Percentiles rank a stretch among this genome's conserved stretches.
Evolutionary conservation across 352 stramenopile genomes (phyloP).

Genomic region (Peronospora belbahrii): DNA sequence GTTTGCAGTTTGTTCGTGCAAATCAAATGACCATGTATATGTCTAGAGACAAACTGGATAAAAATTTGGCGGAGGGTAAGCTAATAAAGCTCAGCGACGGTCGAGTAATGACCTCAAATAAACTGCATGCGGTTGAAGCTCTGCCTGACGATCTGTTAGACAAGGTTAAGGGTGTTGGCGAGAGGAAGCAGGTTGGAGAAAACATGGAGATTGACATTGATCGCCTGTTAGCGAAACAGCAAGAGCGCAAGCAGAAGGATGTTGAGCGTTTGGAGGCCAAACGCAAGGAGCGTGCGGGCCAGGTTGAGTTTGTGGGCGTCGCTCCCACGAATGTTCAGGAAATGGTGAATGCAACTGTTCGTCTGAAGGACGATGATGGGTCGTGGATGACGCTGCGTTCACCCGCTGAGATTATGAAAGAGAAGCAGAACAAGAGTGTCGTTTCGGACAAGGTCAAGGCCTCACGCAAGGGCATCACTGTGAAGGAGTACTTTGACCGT

Average conservation of each 20-base stretch:
- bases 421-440: slow-evolving; percentile 57
- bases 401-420: slow-evolving; percentile 69
- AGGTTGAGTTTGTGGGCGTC: slow-evolving; percentile 63
- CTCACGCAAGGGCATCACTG: slow-evolving; percentile 64
- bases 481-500: slow-evolving; percentile 84
- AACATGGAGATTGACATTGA: slow-evolving; percentile 70
- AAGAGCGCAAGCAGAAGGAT: slow-evolving; percentile 50
- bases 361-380: slow-evolving; percentile 78
- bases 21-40: slow-evolving; percentile 84
- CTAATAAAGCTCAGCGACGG: slow-evolving; percentile 62
- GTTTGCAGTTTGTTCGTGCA: slow-evolving; percentile 75
- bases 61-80: slow-evolving; percentile 70
- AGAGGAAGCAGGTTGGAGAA: slow-evolving; percentile 22
- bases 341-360: slow-evolving; percentile 67
- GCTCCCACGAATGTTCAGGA: slow-evolving; percentile 55
- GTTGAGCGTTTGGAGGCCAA: slow-evolving; percentile 39
- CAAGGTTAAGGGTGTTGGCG: slow-evolving; percentile 38
- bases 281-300: slow-evolving; percentile 29
- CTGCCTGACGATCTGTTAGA: slow-evolving; percentile 65
- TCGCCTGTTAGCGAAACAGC: slow-evolving; percentile 60
- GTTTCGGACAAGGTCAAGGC: slow-evolving; percentile 66
- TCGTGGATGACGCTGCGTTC: slow-evolving; percentile 77
- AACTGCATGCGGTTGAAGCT: slow-evolving; percentile 73
- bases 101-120: slow-evolving; percentile 82
- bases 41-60: slow-evolving; percentile 73